Evolutionary conservation across 768 basidiomycete genomes (phyloP).

Genomic region (Lactarius evosmus): DNA sequence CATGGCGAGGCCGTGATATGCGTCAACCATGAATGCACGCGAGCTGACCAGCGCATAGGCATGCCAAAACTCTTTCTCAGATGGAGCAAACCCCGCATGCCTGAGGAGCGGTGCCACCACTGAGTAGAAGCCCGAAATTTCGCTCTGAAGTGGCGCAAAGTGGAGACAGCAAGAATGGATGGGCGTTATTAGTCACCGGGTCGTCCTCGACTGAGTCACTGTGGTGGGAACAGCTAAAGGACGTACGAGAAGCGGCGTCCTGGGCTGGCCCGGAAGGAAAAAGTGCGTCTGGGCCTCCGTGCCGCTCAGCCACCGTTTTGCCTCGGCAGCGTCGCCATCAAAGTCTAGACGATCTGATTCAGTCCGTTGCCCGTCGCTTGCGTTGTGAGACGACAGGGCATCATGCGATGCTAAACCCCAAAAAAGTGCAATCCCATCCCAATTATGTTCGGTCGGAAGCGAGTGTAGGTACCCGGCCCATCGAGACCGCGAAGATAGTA

Average conservation of each 20-base stretch:
- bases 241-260: constrained; percentile 19
- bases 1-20: constrained; percentile 76
- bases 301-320: constrained; percentile 22
- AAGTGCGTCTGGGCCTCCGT: constrained; percentile 24
- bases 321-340: constrained; percentile 22
- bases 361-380: constrained; percentile 2
- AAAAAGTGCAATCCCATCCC: constrained; percentile 32
- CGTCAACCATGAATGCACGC: constrained; percentile 79
- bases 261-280: constrained; percentile 12
- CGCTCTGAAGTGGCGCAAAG: constrained; percentile 5
- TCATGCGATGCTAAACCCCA: constrained; percentile 26
- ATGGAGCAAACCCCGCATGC: constrained; percentile 27
- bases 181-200: background rate
- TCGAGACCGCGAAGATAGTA: constrained; percentile 25
- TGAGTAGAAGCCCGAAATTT: constrained; percentile 22
- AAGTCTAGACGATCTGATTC: constrained; percentile 7
- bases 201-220: background rate
- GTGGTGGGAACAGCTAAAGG: background rate
- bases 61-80: constrained; percentile 45
- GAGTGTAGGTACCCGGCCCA: constrained; percentile 33
- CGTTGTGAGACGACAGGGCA: constrained; percentile 1
- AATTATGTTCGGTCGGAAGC: constrained; percentile 25
- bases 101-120: constrained; percentile 31
- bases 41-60: constrained; percentile 72
- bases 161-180: background rate